phyloP scores from a whole-genome alignment of 2,329 filamentous ascomycete species.

The Neofusicoccum kwambonambiense region DNA sequence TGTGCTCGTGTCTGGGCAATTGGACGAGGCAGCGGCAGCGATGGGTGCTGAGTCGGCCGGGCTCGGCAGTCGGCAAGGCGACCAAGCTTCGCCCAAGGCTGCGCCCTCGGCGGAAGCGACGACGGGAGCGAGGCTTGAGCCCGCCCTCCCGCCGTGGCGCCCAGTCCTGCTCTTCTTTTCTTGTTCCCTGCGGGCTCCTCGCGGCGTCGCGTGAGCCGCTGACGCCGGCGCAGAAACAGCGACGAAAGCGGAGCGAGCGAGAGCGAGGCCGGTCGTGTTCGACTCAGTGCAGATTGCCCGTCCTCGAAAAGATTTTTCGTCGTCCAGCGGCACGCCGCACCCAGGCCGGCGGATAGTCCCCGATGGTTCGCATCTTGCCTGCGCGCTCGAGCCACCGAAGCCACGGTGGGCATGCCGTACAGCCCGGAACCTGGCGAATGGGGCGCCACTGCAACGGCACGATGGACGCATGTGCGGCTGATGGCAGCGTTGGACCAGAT shows the following conservation, averaged over 20 bases:
- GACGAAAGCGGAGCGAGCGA: background rate
- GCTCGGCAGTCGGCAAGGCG: background rate
- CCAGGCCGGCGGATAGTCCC: background rate
- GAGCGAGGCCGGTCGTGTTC: background rate
- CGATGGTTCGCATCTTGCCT: background rate
- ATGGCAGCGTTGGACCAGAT: background rate
- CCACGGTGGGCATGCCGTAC: background rate
- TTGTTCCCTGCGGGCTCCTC: background rate
- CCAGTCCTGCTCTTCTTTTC: background rate
- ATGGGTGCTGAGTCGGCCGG: background rate
- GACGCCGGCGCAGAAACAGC: slow-evolving; percentile 5
- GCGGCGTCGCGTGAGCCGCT: background rate
- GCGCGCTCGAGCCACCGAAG: background rate
- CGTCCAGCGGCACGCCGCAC: background rate
- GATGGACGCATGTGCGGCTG: background rate
- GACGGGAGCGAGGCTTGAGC: slow-evolving; percentile 10
- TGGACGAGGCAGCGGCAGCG: background rate
- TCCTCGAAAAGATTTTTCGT: background rate
- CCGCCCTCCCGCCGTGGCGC: slow-evolving; percentile 1
- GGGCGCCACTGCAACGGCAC: background rate
- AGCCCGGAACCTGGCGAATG: background rate
- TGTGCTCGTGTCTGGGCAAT: background rate
- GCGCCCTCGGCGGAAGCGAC: background rate
- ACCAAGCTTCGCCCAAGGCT: slow-evolving; percentile 3
- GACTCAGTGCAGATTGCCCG: background rate